A percentile compares a stretch with the other conserved stretches of the same genome.
These are phyloP conservation scores for Cryptosporidium meleagridis DNA, from an alignment of 169 alveolate species.

Conservation along the genomic window DNA sequence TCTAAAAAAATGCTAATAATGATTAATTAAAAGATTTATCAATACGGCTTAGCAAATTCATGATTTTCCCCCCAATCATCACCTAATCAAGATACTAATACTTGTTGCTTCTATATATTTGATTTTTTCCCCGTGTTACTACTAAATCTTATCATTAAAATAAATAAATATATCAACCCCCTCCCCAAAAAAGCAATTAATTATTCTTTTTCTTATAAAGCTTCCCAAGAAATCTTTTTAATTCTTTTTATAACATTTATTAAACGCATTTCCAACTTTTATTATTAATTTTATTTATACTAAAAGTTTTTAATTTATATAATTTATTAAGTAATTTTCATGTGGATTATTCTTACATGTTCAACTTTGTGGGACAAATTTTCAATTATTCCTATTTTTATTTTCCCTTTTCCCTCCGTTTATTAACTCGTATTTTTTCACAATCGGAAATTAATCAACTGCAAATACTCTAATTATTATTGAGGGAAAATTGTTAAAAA, in stretches of 20 bases:
- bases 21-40: too few species aligned
- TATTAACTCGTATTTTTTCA: background rate
- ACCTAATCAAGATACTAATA: too few species aligned
- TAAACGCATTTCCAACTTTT: too few species aligned
- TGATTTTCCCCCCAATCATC: too few species aligned
- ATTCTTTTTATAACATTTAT: too few species aligned
- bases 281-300: background rate
- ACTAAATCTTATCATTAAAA: too few species aligned
- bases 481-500: background rate
- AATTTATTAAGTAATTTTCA: background rate
- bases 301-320: background rate
- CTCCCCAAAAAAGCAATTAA: too few species aligned
- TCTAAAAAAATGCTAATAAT: background rate
- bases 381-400: background rate
- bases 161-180: too few species aligned
- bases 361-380: background rate
- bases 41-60: too few species aligned
- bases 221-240: background rate
- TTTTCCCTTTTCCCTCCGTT: constrained; percentile 1
- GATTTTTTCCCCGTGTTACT: background rate
- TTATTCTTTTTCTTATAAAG: too few species aligned
- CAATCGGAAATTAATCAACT: background rate
- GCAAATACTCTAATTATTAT: background rate
- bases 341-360: background rate
- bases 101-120: too few species aligned